Percentiles rank a stretch among this genome's conserved stretches.
Evolutionary conservation across 1,284 basidiomycete species (phyloP).

Genomic region (Pyrrhoderma noxium): DNA sequence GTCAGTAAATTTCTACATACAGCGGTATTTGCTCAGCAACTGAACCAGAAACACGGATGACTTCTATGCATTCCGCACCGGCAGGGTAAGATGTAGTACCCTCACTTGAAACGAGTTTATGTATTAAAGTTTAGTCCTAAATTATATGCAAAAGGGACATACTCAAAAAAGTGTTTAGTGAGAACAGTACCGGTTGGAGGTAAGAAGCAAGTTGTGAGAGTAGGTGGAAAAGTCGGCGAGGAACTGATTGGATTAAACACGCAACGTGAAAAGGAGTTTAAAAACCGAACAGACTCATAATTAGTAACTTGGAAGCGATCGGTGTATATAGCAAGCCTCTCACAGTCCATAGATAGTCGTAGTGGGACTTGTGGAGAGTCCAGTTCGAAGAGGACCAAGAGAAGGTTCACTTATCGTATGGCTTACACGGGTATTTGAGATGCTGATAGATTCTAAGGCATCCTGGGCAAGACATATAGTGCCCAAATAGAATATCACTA

Average conservation of each 20-base stretch:
- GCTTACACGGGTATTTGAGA: too few species aligned
- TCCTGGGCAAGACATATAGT: too few species aligned
- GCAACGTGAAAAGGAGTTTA: not conserved
- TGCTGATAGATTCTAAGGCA: too few species aligned
- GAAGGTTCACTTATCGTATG: conserved; percentile 2
- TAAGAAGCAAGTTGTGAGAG: conserved; percentile 11
- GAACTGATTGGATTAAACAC: not conserved
- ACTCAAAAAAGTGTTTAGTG: not conserved
- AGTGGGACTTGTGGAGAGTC: not conserved
- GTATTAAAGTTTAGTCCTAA: not conserved
- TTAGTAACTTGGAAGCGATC: too few species aligned
- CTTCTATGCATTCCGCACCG: conserved; percentile 13
- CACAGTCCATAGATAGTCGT: conserved; percentile 4
- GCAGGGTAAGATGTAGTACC: not conserved
- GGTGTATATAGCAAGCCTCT: not conserved
- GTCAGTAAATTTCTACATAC: not conserved
- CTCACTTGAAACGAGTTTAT: not conserved
- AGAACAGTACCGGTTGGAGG: conserved; percentile 7
- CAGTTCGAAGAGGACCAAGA: conserved; percentile 9
- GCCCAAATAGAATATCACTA: too few species aligned
- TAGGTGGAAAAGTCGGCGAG: conserved; percentile 9
- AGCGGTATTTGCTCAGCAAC: conserved; percentile 1
- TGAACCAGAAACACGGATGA: conserved; percentile 8
- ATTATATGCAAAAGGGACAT: not conserved
- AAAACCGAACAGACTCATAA: too few species aligned